phyloP scores from a whole-genome alignment of 345 rosid genomes.

The Laguncularia racemosa region DNA sequence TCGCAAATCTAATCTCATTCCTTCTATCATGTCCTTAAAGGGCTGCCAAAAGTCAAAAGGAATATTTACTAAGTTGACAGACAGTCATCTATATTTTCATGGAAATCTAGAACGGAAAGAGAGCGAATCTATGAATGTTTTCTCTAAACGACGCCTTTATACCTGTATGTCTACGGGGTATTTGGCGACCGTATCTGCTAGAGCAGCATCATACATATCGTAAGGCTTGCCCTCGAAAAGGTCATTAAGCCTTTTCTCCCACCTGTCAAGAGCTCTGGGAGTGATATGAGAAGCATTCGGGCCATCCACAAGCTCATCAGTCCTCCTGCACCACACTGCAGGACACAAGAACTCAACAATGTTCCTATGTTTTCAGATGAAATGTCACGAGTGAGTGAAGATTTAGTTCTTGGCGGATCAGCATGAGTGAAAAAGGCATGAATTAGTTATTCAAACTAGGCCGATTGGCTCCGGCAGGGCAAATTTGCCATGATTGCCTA shows the following conservation, averaged over 20 bases:
- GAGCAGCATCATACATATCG: constrained; percentile 44
- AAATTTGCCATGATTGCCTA: no score
- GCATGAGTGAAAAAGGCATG: no score
- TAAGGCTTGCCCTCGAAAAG: constrained; percentile 39
- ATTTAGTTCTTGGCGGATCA: no score
- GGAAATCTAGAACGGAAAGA: no score
- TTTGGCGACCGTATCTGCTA: constrained; percentile 32
- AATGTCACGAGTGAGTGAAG: no score
- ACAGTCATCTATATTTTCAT: neutral
- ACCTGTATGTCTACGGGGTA: constrained; percentile 54
- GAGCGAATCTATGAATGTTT: no score
- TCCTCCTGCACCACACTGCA: constrained; percentile 54
- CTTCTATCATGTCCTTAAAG: constrained; percentile 50
- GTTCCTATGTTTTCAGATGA: neutral
- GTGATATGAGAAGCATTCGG: constrained; percentile 43
- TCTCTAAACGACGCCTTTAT: neutral
- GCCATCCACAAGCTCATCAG: constrained; percentile 53
- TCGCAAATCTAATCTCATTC: constrained; percentile 39
- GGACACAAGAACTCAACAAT: neutral
- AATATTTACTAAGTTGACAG: neutral
- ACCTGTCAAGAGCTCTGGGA: constrained; percentile 43
- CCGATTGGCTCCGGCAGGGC: no score
- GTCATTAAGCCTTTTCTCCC: constrained; percentile 36
- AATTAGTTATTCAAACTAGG: no score
- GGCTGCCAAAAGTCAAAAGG: constrained; percentile 23